Evolutionary conservation across 163 green algal species (phyloP), one percentile per base, ranked within the genome.

Genomic region (Prototheca wickerhamii): DNA sequence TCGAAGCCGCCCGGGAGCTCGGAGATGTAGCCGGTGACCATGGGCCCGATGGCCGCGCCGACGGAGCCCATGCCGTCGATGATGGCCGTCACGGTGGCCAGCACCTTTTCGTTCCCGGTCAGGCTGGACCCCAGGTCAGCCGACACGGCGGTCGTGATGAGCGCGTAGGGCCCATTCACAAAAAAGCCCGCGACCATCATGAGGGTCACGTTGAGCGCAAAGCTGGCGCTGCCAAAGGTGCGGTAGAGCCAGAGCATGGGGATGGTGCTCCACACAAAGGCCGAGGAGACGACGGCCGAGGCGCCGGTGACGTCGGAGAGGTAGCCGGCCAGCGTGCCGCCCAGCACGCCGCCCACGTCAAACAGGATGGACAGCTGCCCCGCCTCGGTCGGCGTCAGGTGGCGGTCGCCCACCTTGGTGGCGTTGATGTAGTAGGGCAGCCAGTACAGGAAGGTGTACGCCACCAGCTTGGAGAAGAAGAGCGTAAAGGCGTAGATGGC

Each of bases 381-480:
- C 7, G 89, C 86, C 65, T 91, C 72, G 70, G 37, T 81, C 25
- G 73, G 85, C 56, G 67, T 82, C n/a, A 94, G 83, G n/a, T 76
- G 63, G 20, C 72, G 70, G 0, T 78, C 82, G 30, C 88, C 76
- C 29, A 93, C 87, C 20, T 80, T 72, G 18, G 84, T 93, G n/a
- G 76, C 75, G 58, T 85, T 85, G 71, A 97, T 93, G 84, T 96
- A 97, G 73, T 89, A 97, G 12, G 91, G 91, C 35, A 97, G 81
- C 91, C 91, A 97, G 80, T 96, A 96, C 4, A 97, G 80, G 71
- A 97, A 96, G 23, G 88, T 95, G 83, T 97, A 97, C 29, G 91
- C 91, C 43, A 96, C 91, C 20, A 97, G 87, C 76, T 97, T 97
- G 67, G 82, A 81, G 71, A 96, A 97, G 77, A 97, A 97, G 26